These are phyloP conservation scores for Beauveria australis DNA, from an alignment of 2,329 filamentous ascomycete species.

Conservation along the genomic window DNA sequence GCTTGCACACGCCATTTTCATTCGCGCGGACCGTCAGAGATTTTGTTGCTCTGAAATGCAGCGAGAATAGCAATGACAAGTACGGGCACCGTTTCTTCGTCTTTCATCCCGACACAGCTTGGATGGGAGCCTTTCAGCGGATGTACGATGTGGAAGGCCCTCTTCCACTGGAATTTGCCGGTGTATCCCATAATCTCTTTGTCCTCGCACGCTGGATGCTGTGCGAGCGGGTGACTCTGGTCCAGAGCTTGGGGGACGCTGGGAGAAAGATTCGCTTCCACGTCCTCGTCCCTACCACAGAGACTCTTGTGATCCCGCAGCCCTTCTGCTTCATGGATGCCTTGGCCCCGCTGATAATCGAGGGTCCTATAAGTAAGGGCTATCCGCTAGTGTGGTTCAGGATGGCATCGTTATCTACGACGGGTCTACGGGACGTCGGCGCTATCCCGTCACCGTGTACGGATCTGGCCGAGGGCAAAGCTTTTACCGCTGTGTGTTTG, in stretches of 20 bases:
- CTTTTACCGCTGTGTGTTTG: background rate
- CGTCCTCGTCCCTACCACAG: constrained; percentile 1
- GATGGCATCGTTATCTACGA: background rate
- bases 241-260: constrained; percentile 5
- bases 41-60: constrained; percentile 6
- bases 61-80: background rate
- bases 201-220: constrained; percentile 11
- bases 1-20: background rate
- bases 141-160: background rate
- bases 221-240: constrained; percentile 9
- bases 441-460: constrained; percentile 4
- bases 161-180: constrained; percentile 2
- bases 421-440: constrained; percentile 3
- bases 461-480: background rate
- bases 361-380: constrained; percentile 5
- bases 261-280: constrained; percentile 6
- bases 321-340: constrained; percentile 1
- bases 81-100: constrained; percentile 8
- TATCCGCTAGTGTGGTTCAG: constrained; percentile 6
- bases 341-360: constrained; percentile 1
- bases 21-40: constrained; percentile 8
- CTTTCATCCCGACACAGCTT: constrained; percentile 10
- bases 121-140: constrained; percentile 9
- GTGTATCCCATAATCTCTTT: constrained; percentile 6
- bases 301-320: constrained; percentile 10